Conservation (phyloP, 176 grass and related monocot genomes). For the Aegilops bicornis region DNA sequence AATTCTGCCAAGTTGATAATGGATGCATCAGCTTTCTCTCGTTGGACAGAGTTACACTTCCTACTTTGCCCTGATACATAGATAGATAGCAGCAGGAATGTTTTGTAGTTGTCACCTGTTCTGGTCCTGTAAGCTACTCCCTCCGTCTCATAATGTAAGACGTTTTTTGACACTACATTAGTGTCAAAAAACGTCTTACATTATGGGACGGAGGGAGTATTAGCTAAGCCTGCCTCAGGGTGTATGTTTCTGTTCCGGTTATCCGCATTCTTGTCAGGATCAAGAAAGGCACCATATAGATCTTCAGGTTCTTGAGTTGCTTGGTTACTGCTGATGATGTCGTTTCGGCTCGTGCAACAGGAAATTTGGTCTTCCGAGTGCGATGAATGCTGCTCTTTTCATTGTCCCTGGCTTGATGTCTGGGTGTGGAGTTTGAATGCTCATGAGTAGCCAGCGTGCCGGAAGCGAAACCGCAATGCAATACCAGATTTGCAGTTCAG, state of each 20-base stretch:
- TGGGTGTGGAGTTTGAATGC: neutral
- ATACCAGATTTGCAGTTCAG: neutral
- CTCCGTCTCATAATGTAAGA: too few relatives aligned
- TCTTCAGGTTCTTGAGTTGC: conserved; percentile 30
- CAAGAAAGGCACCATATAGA: conserved; percentile 28
- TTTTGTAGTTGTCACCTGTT: neutral
- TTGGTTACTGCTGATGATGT: conserved; percentile 32
- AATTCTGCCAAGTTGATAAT: conserved; percentile 56
- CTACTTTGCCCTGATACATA: conserved; percentile 50
- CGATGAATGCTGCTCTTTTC: conserved; percentile 46
- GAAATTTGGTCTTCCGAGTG: conserved; percentile 34
- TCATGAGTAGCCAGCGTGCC: neutral
- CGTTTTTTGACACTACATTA: too few relatives aligned
- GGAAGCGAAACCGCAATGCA: neutral
- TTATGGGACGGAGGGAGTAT: too few relatives aligned
- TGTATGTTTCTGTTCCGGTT: neutral
- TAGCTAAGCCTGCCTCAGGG: neutral
- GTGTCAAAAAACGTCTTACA: too few relatives aligned
- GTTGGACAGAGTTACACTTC: conserved; percentile 40
- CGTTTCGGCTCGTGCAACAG: neutral
- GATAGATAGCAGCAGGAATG: neutral
- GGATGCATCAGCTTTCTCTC: conserved; percentile 58
- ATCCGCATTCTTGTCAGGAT: neutral
- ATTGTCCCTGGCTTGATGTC: conserved; percentile 14
- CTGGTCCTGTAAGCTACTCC: neutral